Base-by-base conservation (phyloP, 2,329 filamentous ascomycete species). In the Cytospora paraplurivora region DNA sequence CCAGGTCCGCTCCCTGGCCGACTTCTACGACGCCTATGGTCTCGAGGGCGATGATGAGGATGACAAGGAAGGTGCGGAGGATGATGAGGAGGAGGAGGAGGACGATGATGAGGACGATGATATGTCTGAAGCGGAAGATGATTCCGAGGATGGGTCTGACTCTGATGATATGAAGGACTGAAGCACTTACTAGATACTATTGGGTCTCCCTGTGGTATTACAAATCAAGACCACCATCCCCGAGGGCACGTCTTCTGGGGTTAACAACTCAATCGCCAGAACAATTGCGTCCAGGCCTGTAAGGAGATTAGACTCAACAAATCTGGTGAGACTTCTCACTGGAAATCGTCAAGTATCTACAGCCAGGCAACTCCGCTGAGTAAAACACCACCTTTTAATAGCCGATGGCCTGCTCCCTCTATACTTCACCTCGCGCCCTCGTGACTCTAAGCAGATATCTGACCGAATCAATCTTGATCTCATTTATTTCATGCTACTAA, bases 21-120 rank as follows among this genome's bases (percentile, higher is more conserved):
- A 90, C 70, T 98, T 96, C 75, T 87, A 96, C 74, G 92, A 97
- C 67, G 91, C 93, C 71, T 98, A 98, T 73, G 94, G 94, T 0
- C 77, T 97, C 54, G 84, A 90, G 73, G 82, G 82, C 2, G 81
- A 79, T 2, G 84, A 83, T 3, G 86, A 82, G 0, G 85, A 86
- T 4, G 86, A 86, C 2, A 84, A 84, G 0, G 80, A 81, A 0
- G 81, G 82, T 0, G 82, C 84, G 0, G 83, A 83, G 0, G 87
- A 87, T 0, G 87, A 88, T 0, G 86, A 85, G 0, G 81, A 82
- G 0, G 81, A 83, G 0, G 84, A 85, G 0, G 35, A 32, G 7
- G 83, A 83, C 0, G 86, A 87, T 0, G 86, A 86, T 0, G 79
- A 79, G 0, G 81, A 82, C 0, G 81, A 82, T 0, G 83, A 85